These are phyloP conservation scores for Aspergillus glaucus DNA, from an alignment of 2,329 filamentous ascomycete species.

Conservation along the genomic window DNA sequence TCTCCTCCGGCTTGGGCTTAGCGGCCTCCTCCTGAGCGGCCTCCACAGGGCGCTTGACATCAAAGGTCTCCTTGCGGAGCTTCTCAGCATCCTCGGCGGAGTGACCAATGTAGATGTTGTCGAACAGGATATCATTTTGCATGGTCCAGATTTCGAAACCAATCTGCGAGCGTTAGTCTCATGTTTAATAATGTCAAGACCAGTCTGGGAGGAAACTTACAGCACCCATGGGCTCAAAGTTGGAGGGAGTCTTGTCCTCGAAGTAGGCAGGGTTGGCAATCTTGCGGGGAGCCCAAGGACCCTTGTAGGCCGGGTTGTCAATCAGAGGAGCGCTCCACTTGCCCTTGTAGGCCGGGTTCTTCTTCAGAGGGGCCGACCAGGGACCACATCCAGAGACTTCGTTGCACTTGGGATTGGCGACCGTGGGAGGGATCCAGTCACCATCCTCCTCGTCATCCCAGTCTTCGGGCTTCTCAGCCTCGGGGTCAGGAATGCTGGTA, in stretches of 20 bases:
- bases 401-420: slow-evolving; percentile 93
- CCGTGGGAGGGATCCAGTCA: slow-evolving; percentile 85
- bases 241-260: slow-evolving; percentile 92
- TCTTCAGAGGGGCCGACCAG: slow-evolving; percentile 86
- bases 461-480: slow-evolving; percentile 95
- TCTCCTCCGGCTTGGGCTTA: slow-evolving; percentile 71
- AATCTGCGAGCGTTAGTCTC: slow-evolving; percentile 51
- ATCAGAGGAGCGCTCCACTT: slow-evolving; percentile 91
- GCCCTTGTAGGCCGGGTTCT: slow-evolving; percentile 97
- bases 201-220: slow-evolving; percentile 47
- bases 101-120: slow-evolving; percentile 99
- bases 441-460: slow-evolving; percentile 99
- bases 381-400: slow-evolving; percentile 89
- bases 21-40: slow-evolving; percentile 69
- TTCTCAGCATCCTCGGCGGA: slow-evolving; percentile 86
- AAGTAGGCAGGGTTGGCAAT: slow-evolving; percentile 95
- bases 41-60: slow-evolving; percentile 79
- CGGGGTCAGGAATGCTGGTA: slow-evolving; percentile 75
- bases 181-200: not conserved
- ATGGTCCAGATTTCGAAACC: slow-evolving; percentile 99
- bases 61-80: slow-evolving; percentile 82
- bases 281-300: slow-evolving; percentile 87
- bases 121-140: slow-evolving; percentile 97
- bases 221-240: slow-evolving; percentile 97
- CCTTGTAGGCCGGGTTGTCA: slow-evolving; percentile 98